These are phyloP conservation scores for Mortierella sp. DNA, from an alignment of 371 early-diverging fungal genomes.

Conservation along the genomic window DNA sequence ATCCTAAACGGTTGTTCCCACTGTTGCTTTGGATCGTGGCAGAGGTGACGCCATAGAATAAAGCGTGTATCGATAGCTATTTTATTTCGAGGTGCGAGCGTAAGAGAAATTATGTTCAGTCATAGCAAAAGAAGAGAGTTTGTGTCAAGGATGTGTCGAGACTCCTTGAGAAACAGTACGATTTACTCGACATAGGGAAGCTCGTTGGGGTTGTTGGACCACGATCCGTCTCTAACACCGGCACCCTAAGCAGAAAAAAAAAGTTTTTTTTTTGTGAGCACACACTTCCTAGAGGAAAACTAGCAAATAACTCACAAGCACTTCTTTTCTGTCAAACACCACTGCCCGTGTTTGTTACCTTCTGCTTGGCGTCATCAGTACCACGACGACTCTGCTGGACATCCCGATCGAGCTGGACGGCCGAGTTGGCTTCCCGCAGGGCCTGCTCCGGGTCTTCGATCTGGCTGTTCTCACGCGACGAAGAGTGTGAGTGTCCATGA, in stretches of 20 bases:
- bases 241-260: neutral
- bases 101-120: too few species aligned
- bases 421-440: slow-evolving; percentile 32
- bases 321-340: too few species aligned
- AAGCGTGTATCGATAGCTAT: too few species aligned
- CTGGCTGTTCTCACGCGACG: neutral
- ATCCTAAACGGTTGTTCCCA: too few species aligned
- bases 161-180: too few species aligned
- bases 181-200: slow-evolving; percentile 15
- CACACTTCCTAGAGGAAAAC: too few species aligned
- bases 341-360: slow-evolving; percentile 15
- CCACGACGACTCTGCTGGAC: slow-evolving; percentile 37
- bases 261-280: neutral
- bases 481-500: neutral
- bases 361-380: slow-evolving; percentile 37
- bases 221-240: neutral
- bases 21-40: too few species aligned
- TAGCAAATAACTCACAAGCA: too few species aligned
- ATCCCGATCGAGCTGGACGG: slow-evolving; percentile 48
- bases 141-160: neutral
- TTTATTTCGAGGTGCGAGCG: too few species aligned
- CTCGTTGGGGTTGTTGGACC: neutral
- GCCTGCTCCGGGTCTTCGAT: neutral
- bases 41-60: too few species aligned
- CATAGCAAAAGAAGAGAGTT: neutral